Conservation (phyloP, 371 early-diverging fungal genomes). For the Batrachochytrium dendrobatidis region DNA sequence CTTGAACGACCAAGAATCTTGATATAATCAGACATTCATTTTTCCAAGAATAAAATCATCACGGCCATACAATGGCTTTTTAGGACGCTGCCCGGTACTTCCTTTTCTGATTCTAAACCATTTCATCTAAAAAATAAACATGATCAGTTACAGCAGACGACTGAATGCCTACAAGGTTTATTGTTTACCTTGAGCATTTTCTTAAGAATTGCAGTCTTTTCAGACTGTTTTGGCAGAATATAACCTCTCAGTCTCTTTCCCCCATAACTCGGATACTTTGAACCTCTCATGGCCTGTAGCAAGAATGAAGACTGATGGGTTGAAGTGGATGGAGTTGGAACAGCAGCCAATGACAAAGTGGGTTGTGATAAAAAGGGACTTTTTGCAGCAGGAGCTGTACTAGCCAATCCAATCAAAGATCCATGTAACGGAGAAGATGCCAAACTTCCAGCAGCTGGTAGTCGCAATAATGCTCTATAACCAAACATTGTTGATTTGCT, state of each 20-base stretch:
- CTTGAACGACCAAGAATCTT: background rate
- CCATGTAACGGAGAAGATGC: background rate
- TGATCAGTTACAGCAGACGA: background rate
- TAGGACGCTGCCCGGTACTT: constrained; percentile 32
- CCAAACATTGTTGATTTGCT: too few relatives aligned
- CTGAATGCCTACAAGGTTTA: background rate
- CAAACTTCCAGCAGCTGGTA: background rate
- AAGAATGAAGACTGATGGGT: background rate
- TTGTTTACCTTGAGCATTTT: constrained; percentile 30
- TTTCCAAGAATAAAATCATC: constrained; percentile 33
- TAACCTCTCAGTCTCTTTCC: constrained; percentile 30
- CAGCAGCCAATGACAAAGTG: background rate
- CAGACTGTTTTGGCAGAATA: constrained; percentile 30
- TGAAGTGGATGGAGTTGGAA: too few relatives aligned
- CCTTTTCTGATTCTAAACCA: constrained; percentile 31
- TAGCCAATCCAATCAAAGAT: background rate
- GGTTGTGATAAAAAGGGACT: background rate
- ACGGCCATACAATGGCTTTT: constrained; percentile 31
- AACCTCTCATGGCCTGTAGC: constrained; percentile 5
- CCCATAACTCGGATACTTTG: constrained; percentile 10
- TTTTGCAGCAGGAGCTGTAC: background rate
- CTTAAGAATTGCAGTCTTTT: constrained; percentile 23
- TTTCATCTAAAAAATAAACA: constrained; percentile 27
- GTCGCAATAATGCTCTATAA: too few relatives aligned
- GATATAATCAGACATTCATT: constrained; percentile 28